A percentile compares a stretch with the other conserved stretches of the same genome.
These are phyloP conservation scores for Volutella citrinella DNA, from an alignment of 2,329 filamentous ascomycete genomes.

Conservation along the genomic window DNA sequence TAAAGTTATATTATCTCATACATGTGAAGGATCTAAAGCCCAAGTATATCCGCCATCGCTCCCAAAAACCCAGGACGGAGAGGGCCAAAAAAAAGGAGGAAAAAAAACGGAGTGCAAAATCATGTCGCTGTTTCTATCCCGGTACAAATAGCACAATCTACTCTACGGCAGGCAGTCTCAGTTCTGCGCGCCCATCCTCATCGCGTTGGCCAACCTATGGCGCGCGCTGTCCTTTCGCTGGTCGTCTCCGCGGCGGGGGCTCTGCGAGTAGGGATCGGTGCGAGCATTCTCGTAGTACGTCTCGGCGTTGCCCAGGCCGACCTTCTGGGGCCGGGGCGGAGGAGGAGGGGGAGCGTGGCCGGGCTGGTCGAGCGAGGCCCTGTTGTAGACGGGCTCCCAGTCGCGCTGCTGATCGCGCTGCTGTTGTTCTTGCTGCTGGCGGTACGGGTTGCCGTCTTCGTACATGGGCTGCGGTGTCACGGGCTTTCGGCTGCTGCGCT, in stretches of 20 bases:
- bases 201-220: conserved; percentile 31
- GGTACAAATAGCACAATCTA: too few relatives aligned
- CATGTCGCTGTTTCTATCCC: too few relatives aligned
- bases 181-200: conserved; percentile 51
- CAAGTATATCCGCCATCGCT: too few relatives aligned
- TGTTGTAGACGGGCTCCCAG: conserved; percentile 29
- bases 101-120: too few relatives aligned
- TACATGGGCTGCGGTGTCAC: conserved; percentile 9
- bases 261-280: conserved; percentile 19
- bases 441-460: conserved; percentile 20
- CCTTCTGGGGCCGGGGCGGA: conserved; percentile 36
- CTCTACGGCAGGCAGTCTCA: too few relatives aligned
- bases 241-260: conserved; percentile 19
- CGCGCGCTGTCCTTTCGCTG: conserved; percentile 29
- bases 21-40: too few relatives aligned
- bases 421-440: conserved; percentile 11
- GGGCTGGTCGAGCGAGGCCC: conserved; percentile 13
- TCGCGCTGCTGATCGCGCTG: conserved; percentile 17
- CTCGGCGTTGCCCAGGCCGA: conserved; percentile 33
- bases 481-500: conserved; percentile 20
- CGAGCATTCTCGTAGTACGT: conserved; percentile 28
- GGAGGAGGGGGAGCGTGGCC: conserved; percentile 30
- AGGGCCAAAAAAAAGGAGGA: too few relatives aligned
- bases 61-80: too few relatives aligned
- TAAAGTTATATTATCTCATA: too few relatives aligned